A percentile compares a stretch with the other conserved stretches of the same genome.
These are phyloP conservation scores for Aciculosporium take DNA, from an alignment of 2,329 filamentous ascomycete genomes.

Conservation along the genomic window DNA sequence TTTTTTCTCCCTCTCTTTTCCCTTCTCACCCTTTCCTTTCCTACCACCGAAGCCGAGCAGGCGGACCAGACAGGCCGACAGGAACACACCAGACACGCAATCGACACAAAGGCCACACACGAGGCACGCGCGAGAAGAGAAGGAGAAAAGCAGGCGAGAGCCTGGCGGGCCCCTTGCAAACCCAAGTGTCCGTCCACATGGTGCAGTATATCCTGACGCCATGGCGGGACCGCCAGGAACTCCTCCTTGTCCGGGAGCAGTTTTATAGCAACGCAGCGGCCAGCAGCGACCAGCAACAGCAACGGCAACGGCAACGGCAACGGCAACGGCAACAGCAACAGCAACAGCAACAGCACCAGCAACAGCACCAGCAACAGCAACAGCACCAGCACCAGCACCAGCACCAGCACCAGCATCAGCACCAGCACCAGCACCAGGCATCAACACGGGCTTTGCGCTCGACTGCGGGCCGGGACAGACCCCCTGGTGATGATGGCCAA, in stretches of 20 bases:
- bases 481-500: background rate
- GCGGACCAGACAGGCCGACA: no score
- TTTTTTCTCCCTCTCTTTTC: background rate
- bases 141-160: background rate
- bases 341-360: background rate
- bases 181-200: constrained; percentile 26
- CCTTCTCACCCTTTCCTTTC: background rate
- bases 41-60: no score
- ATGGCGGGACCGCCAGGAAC: constrained; percentile 53
- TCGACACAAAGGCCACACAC: no score
- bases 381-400: background rate
- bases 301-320: background rate
- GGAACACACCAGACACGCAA: no score
- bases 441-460: no score
- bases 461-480: background rate
- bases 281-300: constrained; percentile 7
- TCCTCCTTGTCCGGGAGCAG: constrained; percentile 49
- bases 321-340: constrained; percentile 1
- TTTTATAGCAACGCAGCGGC: constrained; percentile 37
- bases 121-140: no score
- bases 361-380: constrained; percentile 1
- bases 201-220: constrained; percentile 60
- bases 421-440: constrained; percentile 1
- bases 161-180: background rate
- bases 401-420: background rate